A percentile compares a stretch with the other conserved stretches of the same genome.
phyloP scores from a whole-genome alignment of 2,329 filamentous ascomycete genomes.

The Colletotrichum melonis region DNA sequence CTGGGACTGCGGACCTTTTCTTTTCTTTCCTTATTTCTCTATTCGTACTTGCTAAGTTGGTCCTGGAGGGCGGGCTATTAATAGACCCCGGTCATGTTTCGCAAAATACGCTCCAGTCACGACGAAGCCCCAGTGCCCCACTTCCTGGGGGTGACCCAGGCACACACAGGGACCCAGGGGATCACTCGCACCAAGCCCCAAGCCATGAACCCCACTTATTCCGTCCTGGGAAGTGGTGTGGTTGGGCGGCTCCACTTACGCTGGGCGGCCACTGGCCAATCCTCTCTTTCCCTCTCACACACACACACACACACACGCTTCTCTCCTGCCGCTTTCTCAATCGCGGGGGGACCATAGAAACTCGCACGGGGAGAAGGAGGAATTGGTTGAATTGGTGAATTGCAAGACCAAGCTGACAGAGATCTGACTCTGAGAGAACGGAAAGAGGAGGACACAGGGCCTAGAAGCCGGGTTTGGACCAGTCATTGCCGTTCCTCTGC shows the following conservation, averaged over 20 bases:
- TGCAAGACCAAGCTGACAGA: neutral
- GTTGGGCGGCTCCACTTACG: neutral
- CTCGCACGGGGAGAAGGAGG: neutral
- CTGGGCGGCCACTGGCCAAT: neutral
- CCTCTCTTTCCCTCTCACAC: neutral
- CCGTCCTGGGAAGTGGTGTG: neutral
- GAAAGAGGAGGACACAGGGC: too few species aligned
- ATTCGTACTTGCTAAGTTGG: too few species aligned
- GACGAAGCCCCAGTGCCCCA: constrained; percentile 17
- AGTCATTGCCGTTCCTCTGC: constrained; percentile 13
- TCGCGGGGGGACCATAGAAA: neutral
- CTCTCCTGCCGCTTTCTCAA: neutral
- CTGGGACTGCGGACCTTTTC: constrained; percentile 9
- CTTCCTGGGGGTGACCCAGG: neutral
- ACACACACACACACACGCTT: neutral
- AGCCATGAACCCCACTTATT: neutral
- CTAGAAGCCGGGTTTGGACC: neutral
- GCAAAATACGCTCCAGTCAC: constrained; percentile 34
- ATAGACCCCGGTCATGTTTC: constrained; percentile 34
- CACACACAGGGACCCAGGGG: neutral
- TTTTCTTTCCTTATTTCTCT: neutral
- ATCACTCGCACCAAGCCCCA: constrained; percentile 6
- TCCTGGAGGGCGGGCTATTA: constrained; percentile 22
- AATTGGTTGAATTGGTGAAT: neutral
- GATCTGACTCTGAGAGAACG: neutral